These are phyloP conservation scores for Mycena venus DNA, from an alignment of 768 basidiomycete genomes.

Conservation along the genomic window DNA sequence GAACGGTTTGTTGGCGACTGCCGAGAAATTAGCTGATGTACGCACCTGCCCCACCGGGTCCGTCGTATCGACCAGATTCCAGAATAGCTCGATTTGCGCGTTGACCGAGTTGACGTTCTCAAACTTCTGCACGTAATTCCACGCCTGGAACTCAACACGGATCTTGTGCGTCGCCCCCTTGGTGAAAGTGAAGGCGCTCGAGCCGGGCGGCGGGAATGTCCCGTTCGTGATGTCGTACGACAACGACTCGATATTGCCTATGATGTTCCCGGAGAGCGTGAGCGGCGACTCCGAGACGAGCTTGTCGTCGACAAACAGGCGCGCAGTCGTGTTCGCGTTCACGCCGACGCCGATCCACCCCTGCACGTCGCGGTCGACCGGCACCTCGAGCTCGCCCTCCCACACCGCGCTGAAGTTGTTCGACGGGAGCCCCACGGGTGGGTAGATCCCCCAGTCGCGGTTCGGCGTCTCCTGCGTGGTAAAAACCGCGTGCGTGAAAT, in stretches of 20 bases:
- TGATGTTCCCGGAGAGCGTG: constrained; percentile 34
- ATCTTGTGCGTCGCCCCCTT: constrained; percentile 36
- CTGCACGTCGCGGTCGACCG: constrained; percentile 35
- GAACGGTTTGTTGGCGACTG: not conserved
- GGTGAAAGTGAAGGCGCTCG: constrained; percentile 31
- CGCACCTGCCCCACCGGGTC: constrained; percentile 34
- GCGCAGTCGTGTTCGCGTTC: constrained; percentile 38
- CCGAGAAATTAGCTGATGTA: not conserved
- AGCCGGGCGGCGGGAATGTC: constrained; percentile 36
- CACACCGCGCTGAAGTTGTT: constrained; percentile 44
- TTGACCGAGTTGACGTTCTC: constrained; percentile 40
- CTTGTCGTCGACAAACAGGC: constrained; percentile 36
- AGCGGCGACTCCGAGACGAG: constrained; percentile 35
- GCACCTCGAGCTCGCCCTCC: constrained; percentile 39
- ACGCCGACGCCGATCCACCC: constrained; percentile 42
- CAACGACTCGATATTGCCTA: constrained; percentile 38
- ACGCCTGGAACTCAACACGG: constrained; percentile 38
- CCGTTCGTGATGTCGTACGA: constrained; percentile 25
- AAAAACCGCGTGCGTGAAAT: constrained; percentile 37
- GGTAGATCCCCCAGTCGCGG: constrained; percentile 43
- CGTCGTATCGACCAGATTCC: constrained; percentile 38
- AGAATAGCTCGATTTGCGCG: constrained; percentile 39
- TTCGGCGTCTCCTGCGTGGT: constrained; percentile 38
- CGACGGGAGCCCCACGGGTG: constrained; percentile 40
- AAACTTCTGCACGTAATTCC: constrained; percentile 38